Conservation (phyloP, 208 protist species). For the Leishmania amazonensis region DNA sequence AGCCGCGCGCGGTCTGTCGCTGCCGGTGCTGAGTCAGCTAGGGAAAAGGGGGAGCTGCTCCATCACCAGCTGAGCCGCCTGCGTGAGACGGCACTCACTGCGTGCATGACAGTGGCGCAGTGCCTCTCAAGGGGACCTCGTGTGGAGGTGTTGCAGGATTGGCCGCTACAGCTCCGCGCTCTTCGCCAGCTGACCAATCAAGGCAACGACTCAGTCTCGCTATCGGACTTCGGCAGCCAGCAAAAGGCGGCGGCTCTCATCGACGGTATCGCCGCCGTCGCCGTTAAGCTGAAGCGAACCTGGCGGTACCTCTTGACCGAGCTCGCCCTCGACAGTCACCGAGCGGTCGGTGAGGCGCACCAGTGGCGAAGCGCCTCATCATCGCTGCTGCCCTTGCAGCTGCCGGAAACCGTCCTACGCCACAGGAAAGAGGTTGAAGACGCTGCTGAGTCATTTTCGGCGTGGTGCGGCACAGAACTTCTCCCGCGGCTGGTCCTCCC, state of each 20-base stretch:
- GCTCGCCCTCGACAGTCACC: constrained; percentile 35
- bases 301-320: constrained; percentile 54
- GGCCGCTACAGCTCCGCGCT: constrained; percentile 33
- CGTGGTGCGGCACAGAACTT: constrained; percentile 12
- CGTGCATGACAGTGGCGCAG: constrained; percentile 43
- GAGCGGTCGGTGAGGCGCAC: not conserved
- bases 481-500: constrained; percentile 9
- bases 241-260: constrained; percentile 19
- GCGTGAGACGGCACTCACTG: constrained; percentile 18
- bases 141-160: constrained; percentile 57
- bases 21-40: not conserved
- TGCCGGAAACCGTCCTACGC: not conserved
- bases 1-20: not conserved
- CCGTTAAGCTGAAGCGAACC: constrained; percentile 63
- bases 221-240: not conserved
- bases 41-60: not conserved
- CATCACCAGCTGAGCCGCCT: constrained; percentile 14
- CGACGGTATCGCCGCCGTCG: constrained; percentile 51
- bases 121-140: constrained; percentile 65
- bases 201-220: not conserved
- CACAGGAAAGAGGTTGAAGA: constrained; percentile 3
- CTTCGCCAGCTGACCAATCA: constrained; percentile 14
- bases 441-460: constrained; percentile 15
- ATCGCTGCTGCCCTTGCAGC: not conserved
- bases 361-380: not conserved